Evolutionary conservation across 768 basidiomycete species (phyloP), one percentile per base, ranked within the genome.

Genomic region (Pulveroboletus sp.): DNA sequence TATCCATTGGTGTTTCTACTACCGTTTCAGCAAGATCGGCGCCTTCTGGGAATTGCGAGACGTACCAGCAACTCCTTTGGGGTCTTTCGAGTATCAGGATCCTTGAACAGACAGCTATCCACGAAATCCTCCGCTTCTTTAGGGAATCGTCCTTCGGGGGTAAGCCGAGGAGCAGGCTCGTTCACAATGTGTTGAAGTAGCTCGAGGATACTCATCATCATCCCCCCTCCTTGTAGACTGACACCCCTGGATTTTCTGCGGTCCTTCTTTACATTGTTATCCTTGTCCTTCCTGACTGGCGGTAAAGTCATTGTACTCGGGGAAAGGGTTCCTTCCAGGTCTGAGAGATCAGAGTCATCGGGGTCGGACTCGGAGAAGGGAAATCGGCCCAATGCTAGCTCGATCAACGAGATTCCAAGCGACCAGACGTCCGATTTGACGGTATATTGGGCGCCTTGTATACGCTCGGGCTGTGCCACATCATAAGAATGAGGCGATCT

Each of bases 401-500:
- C 96, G 67, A 98, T 94, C 41, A 99, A 77, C 8, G 93, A 90
- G 63, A 99, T 93, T 26, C 96, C 96, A 37, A 98, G 80, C 0
- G 95, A 97, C 96, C 96, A 99, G 5, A 98, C 95, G 61, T 99
- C 96, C 4, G 94, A 97, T 71, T 98, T 98, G 69, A 99, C 95
- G 24, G 93, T 93, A 68, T 99, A 98, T 63, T 91, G 90, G 2
- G 93, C 93, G 43, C 96, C 96, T 71, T 98, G 95, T 73, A 99
- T 98, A 51, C 96, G 93, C 63, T 99, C 96, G 16, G 96, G 96
- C 96, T 99, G 69, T 52, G 54, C 44, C 47, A 49, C 40, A 43
- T 48, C 29, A 45, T 53, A 42, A 54, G 52, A n/a, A 27, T 42
- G 39, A 62, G 50, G 47, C 49, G 26, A 56, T 49, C 44, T 35